phyloP scores from a whole-genome alignment of 2,329 filamentous ascomycete species.

The Paradendryphiella salina region DNA sequence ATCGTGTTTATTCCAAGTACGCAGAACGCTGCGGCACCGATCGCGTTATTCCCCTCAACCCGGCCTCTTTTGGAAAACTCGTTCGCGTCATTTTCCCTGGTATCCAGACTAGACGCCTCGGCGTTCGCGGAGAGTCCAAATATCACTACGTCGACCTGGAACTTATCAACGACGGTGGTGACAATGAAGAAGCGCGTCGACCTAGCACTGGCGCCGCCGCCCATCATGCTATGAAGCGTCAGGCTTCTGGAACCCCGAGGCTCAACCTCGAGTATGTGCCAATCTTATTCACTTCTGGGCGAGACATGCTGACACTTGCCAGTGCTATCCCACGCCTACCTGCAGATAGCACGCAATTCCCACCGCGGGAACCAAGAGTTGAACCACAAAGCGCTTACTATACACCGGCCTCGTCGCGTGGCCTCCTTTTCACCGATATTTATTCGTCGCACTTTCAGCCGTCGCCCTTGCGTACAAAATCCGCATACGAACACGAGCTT shows the following conservation, averaged over 20 bases:
- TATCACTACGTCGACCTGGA: slow-evolving; percentile 79
- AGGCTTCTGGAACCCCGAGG: slow-evolving; percentile 37
- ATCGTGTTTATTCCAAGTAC: slow-evolving; percentile 93
- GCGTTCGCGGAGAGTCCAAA: slow-evolving; percentile 94
- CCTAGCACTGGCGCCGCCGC: slow-evolving; percentile 27
- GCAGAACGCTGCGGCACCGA: slow-evolving; percentile 90
- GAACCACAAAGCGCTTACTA: slow-evolving; percentile 36
- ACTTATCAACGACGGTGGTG: slow-evolving; percentile 52
- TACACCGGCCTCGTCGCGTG: slow-evolving; percentile 49
- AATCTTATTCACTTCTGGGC: not conserved
- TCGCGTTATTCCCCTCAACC: slow-evolving; percentile 91
- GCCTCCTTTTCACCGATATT: slow-evolving; percentile 53
- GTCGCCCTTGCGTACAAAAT: slow-evolving; percentile 45
- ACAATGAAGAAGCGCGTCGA: slow-evolving; percentile 30
- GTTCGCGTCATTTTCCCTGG: slow-evolving; percentile 95
- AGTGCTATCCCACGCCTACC: slow-evolving; percentile 51
- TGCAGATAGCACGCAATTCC: slow-evolving; percentile 55
- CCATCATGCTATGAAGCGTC: slow-evolving; percentile 36
- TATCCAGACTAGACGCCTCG: slow-evolving; percentile 86
- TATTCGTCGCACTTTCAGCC: slow-evolving; percentile 49
- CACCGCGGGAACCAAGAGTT: slow-evolving; percentile 36
- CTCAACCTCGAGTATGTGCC: slow-evolving; percentile 43
- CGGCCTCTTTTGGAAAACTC: slow-evolving; percentile 95
- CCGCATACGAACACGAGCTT: slow-evolving; percentile 64
- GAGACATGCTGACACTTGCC: slow-evolving; percentile 21